Conservation (phyloP, 2,329 filamentous ascomycete genomes). For the Diaporthe sp. region DNA sequence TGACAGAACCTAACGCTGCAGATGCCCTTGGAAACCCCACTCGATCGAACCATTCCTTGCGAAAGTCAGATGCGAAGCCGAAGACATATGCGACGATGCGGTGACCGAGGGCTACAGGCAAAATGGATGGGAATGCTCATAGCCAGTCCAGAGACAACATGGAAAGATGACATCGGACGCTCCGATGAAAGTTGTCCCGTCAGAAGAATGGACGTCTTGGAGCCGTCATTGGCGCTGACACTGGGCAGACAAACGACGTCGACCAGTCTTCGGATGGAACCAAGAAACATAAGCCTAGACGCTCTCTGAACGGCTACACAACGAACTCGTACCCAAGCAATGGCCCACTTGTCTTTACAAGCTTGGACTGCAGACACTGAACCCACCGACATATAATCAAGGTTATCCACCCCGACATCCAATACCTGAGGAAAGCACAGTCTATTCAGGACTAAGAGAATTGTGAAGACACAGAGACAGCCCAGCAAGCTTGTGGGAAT, state of each 20-base stretch:
- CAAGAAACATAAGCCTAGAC: background rate
- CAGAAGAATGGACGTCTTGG: background rate
- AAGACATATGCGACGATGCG: background rate
- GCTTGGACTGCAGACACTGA: background rate
- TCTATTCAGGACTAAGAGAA: background rate
- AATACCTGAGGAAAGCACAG: background rate
- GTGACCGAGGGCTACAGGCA: background rate
- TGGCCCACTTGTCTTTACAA: background rate
- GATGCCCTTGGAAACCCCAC: background rate
- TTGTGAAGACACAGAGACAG: slow-evolving; percentile 9
- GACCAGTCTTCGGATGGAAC: background rate
- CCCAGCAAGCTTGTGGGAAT: background rate
- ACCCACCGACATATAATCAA: background rate
- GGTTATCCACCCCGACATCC: background rate
- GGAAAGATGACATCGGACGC: background rate
- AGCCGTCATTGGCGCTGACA: background rate
- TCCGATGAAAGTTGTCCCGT: background rate
- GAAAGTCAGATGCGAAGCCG: background rate
- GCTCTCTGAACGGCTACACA: background rate
- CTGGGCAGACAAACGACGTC: background rate
- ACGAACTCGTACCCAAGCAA: background rate
- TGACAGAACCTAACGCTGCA: slow-evolving; percentile 5
- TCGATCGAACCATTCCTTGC: background rate
- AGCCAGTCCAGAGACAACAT: background rate
- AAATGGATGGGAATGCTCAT: background rate